phyloP scores from a whole-genome alignment of 306 rosid species.

The Gillenia trifoliata region DNA sequence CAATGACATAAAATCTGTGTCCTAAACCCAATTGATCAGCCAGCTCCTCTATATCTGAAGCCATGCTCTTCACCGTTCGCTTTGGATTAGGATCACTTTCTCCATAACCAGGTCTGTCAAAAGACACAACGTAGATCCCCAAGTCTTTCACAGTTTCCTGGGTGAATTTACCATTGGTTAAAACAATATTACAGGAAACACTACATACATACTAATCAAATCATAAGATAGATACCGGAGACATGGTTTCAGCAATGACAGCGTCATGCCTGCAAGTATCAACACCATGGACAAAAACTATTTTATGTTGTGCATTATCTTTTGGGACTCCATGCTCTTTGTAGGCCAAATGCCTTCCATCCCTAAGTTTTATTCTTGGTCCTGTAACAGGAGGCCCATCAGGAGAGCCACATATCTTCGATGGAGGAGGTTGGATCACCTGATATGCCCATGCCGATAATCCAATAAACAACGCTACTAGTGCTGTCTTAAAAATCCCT shows the following conservation, averaged over 20 bases:
- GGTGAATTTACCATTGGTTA: slow-evolving; percentile 21
- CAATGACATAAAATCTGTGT: slow-evolving; percentile 64
- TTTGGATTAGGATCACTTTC: slow-evolving; percentile 94
- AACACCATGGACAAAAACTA: slow-evolving; percentile 55
- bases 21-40: slow-evolving; percentile 78
- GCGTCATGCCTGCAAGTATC: slow-evolving; percentile 62
- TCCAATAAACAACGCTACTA: slow-evolving; percentile 49
- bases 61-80: slow-evolving; percentile 59
- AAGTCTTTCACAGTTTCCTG: slow-evolving; percentile 57
- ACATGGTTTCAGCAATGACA: slow-evolving; percentile 34
- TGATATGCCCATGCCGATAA: slow-evolving; percentile 75
- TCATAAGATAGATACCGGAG: slow-evolving; percentile 43
- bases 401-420: slow-evolving; percentile 70
- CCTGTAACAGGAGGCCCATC: slow-evolving; percentile 75
- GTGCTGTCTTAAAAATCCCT: slow-evolving; percentile 56
- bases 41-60: slow-evolving; percentile 80
- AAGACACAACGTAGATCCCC: slow-evolving; percentile 61
- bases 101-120: slow-evolving; percentile 92
- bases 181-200: slow-evolving; percentile 5
- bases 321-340: slow-evolving; percentile 71
- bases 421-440: slow-evolving; percentile 67
- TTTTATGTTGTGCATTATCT: slow-evolving; percentile 61
- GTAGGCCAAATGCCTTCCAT: slow-evolving; percentile 88
- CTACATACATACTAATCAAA: not conserved
- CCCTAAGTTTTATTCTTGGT: slow-evolving; percentile 66